Evolutionary conservation across 2,329 filamentous ascomycete genomes (phyloP), one percentile per base, ranked within the genome.

Genomic region (Rhinocladiella similis): DNA sequence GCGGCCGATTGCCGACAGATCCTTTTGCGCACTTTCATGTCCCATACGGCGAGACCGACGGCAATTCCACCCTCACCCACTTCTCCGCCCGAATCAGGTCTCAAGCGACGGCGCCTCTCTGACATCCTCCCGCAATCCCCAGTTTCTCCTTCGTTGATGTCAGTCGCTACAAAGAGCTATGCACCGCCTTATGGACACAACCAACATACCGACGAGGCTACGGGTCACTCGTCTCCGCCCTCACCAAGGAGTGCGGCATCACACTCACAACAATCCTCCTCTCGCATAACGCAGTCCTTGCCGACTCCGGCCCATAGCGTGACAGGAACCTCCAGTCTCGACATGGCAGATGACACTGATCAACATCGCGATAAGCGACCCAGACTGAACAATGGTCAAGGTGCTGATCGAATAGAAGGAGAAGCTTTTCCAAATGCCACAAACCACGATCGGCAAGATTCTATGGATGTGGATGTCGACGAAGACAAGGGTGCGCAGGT

Each of bases 151-250:
- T 72, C 73, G 70, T 77, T 76, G 71, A 79, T 79, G 76, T 77
- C 75, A 72, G 73, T 76, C 68, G 74, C 73, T 66, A 71, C 75
- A 67, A 73, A 73, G 68, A 77, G 72, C 65, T 73, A 79, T 79
- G 76, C 72, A 70, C 71, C 73, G 66, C 69, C 70, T 65, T 72
- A 75, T 68, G 68, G 70, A 69, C 70, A 74, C 65, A 68, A 71
- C 67, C 73, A 77, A 68, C 57, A 66, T 61, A 56, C 56, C 52
- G 62, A 65, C 58, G 63, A 66, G 46, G 53, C 58, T 54, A 47
- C 63, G 58, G 46, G 56, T 46, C 69, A 73, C 66, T 75, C 75
- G 69, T 72, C 75, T 62, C 71, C 72, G 65, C 63, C 69, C 69
- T 66, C 73, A 73, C 69, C 69, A 42, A 52, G 47, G 63, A 66